Evolutionary conservation across 805 yeast genomes (phyloP).

Genomic region (Dipodascopsis uninucleata): DNA sequence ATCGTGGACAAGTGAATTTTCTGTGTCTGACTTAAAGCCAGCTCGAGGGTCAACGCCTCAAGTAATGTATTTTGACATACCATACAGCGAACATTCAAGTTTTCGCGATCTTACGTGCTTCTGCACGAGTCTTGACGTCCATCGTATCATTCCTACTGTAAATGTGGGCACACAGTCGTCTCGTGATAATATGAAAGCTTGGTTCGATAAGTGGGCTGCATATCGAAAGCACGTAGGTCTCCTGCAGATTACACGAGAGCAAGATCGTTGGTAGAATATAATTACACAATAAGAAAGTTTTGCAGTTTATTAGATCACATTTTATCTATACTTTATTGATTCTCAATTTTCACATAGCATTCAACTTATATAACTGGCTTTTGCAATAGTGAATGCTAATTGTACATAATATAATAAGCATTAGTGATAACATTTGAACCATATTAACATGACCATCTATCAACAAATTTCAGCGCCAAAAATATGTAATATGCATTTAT

Average conservation of each 20-base stretch:
- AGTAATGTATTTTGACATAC: constrained; percentile 43
- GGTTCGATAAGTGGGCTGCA: constrained; percentile 26
- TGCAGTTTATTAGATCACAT: too few species aligned
- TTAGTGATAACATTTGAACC: too few species aligned
- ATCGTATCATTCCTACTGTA: constrained; percentile 75
- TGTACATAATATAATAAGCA: too few species aligned
- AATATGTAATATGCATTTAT: too few species aligned
- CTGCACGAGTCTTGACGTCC: constrained; percentile 49
- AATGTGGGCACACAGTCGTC: constrained; percentile 27
- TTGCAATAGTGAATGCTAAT: too few species aligned
- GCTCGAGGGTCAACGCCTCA: constrained; percentile 28
- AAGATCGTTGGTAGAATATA: too few species aligned
- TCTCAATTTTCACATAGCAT: too few species aligned
- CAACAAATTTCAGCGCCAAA: too few species aligned
- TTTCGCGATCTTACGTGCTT: constrained; percentile 73
- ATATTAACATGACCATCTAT: too few species aligned
- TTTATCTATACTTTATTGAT: too few species aligned
- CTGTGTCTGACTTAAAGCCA: constrained; percentile 20
- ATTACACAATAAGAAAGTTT: too few species aligned
- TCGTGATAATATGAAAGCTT: constrained; percentile 25
- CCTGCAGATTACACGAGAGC: neutral
- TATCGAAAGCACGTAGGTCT: constrained; percentile 11
- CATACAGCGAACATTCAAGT: constrained; percentile 93
- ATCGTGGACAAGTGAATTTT: constrained; percentile 5
- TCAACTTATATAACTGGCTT: too few species aligned